These are phyloP conservation scores for Tetrapisispora phaffii DNA, from an alignment of 805 yeast genomes.

Conservation along the genomic window DNA sequence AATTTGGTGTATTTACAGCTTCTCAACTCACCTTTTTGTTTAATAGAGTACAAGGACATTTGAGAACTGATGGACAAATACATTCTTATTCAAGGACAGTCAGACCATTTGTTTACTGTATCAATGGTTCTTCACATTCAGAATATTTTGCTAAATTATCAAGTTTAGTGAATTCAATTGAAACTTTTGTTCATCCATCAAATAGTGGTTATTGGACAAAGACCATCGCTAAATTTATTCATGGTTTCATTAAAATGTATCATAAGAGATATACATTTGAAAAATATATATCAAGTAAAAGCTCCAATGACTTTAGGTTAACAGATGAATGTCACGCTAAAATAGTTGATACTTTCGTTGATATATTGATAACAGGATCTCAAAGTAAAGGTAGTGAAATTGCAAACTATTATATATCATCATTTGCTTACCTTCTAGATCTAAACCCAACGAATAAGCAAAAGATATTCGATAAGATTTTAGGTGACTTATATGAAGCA, in stretches of 20 bases:
- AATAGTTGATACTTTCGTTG: slow-evolving; percentile 37
- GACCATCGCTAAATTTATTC: slow-evolving; percentile 51
- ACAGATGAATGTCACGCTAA: slow-evolving; percentile 27
- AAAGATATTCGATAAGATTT: slow-evolving; percentile 39
- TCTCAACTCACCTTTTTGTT: slow-evolving; percentile 51
- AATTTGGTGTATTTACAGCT: slow-evolving; percentile 52
- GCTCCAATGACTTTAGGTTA: slow-evolving; percentile 14
- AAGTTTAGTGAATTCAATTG: slow-evolving; percentile 51
- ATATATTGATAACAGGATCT: slow-evolving; percentile 50
- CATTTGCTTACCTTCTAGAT: slow-evolving; percentile 51
- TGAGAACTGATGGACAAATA: slow-evolving; percentile 28
- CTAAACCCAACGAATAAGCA: slow-evolving; percentile 41
- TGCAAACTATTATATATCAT: slow-evolving; percentile 44
- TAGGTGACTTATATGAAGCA: slow-evolving; percentile 69
- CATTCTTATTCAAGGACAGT: slow-evolving; percentile 40
- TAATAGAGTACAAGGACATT: slow-evolving; percentile 39
- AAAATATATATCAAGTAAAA: slow-evolving; percentile 20
- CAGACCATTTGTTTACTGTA: slow-evolving; percentile 39
- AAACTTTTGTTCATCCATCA: slow-evolving; percentile 82
- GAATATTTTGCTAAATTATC: slow-evolving; percentile 42
- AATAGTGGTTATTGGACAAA: slow-evolving; percentile 75
- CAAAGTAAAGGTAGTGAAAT: slow-evolving; percentile 57
- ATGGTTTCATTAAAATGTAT: slow-evolving; percentile 45
- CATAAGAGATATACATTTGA: slow-evolving; percentile 49
- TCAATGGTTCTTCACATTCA: slow-evolving; percentile 40